Percentiles rank a stretch among this genome's conserved stretches.
These are phyloP conservation scores for Penicillium paneum DNA, from an alignment of 2,329 filamentous ascomycete species.

Conservation along the genomic window DNA sequence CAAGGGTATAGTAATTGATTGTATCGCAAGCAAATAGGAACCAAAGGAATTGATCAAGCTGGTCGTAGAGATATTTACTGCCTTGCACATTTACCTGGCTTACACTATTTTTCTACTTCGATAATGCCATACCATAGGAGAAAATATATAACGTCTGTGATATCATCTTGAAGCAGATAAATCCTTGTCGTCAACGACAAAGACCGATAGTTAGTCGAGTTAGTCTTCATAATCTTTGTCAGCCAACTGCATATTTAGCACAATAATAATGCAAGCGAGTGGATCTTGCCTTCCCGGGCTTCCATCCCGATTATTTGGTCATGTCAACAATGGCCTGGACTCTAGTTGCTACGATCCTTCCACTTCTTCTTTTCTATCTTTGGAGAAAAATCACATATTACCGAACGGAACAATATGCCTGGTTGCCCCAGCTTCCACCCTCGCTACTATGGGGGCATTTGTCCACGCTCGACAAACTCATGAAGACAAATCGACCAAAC, in stretches of 20 bases:
- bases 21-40: neutral
- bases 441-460: conserved; percentile 16
- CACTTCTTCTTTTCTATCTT: neutral
- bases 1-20: neutral
- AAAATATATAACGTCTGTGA: too few species aligned
- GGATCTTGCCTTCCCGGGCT: neutral
- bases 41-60: neutral
- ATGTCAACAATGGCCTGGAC: neutral
- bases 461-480: neutral
- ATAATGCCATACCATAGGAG: too few species aligned
- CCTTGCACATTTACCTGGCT: neutral
- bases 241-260: neutral
- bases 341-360: neutral
- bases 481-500: neutral
- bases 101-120: neutral
- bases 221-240: neutral
- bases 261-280: neutral
- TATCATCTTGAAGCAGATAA: too few species aligned
- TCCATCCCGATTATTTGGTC: neutral
- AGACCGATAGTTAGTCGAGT: neutral
- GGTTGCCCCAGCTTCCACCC: conserved; percentile 12
- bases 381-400: neutral
- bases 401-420: conserved; percentile 10
- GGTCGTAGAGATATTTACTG: neutral
- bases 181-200: too few species aligned